Conservation (phyloP, 2,329 filamentous ascomycete species). For the Ceratocystis variospora region DNA sequence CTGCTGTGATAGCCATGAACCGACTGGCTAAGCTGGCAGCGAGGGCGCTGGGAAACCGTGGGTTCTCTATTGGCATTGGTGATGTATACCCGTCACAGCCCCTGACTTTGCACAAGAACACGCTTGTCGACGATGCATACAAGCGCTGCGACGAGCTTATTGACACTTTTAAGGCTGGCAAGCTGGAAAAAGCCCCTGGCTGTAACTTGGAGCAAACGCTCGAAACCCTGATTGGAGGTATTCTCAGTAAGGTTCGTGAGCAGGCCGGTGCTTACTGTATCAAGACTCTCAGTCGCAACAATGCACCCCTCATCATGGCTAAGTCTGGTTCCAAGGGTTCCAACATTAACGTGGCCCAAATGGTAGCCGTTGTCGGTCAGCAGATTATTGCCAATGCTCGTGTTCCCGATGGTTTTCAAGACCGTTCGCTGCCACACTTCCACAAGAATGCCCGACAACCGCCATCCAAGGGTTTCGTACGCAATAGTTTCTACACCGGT, state of each 20-base stretch:
- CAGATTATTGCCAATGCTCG: slow-evolving; percentile 92
- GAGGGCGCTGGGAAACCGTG: slow-evolving; percentile 72
- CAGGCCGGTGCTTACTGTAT: slow-evolving; percentile 87
- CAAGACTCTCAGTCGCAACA: slow-evolving; percentile 74
- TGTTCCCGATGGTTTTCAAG: slow-evolving; percentile 92
- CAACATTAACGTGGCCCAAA: slow-evolving; percentile 95
- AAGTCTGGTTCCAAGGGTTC: slow-evolving; percentile 95
- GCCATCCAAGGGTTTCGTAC: slow-evolving; percentile 92
- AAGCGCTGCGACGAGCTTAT: slow-evolving; percentile 72
- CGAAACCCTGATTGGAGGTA: slow-evolving; percentile 80
- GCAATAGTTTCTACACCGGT: slow-evolving; percentile 93
- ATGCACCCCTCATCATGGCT: slow-evolving; percentile 91
- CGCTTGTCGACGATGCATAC: slow-evolving; percentile 66
- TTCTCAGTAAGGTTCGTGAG: slow-evolving; percentile 81
- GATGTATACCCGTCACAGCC: slow-evolving; percentile 75
- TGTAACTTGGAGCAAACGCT: slow-evolving; percentile 85
- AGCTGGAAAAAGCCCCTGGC: slow-evolving; percentile 71
- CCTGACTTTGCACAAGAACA: slow-evolving; percentile 58
- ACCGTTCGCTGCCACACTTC: slow-evolving; percentile 87
- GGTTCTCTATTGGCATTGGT: slow-evolving; percentile 90
- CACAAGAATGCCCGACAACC: slow-evolving; percentile 83
- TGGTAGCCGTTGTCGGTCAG: slow-evolving; percentile 94
- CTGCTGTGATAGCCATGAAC: slow-evolving; percentile 86
- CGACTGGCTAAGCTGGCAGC: slow-evolving; percentile 81
- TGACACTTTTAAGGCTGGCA: slow-evolving; percentile 62